phyloP scores from a whole-genome alignment of 2,329 filamentous ascomycete genomes.

The Sporothrix protearum region DNA sequence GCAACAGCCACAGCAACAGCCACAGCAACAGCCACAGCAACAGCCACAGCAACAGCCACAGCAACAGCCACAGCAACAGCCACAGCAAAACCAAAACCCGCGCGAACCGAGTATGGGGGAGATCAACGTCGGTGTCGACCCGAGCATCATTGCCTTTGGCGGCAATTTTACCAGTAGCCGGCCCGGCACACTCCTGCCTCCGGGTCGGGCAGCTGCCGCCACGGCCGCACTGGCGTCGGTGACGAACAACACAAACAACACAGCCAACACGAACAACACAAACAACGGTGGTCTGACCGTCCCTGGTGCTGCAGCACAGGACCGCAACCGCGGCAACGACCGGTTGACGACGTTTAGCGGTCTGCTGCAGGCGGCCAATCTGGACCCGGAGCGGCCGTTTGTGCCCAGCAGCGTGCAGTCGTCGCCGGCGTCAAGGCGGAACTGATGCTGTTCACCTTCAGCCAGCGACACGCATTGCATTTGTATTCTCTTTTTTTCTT shows the following conservation, averaged over 20 bases:
- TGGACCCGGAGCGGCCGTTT: conserved; percentile 43
- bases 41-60: no score
- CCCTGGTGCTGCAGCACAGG: not conserved
- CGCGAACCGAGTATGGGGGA: conserved; percentile 44
- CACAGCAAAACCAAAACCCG: conserved; percentile 22
- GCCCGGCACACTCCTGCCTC: not conserved
- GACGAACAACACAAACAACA: not conserved
- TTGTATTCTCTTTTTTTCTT: not conserved
- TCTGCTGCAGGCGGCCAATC: conserved; percentile 49
- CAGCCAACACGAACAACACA: not conserved
- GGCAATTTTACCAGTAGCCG: conserved; percentile 10
- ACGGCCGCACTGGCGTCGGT: not conserved
- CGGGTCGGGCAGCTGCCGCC: not conserved
- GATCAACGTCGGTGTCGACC: conserved; percentile 54
- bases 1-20: no score
- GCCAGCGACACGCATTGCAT: not conserved
- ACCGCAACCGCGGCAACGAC: conserved; percentile 23
- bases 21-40: no score
- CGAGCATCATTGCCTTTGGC: conserved; percentile 38
- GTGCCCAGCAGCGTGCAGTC: conserved; percentile 35
- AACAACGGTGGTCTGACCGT: not conserved
- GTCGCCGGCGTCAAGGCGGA: conserved; percentile 18
- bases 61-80: no score
- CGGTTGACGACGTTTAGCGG: conserved; percentile 51
- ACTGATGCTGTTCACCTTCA: not conserved